phyloP scores from a whole-genome alignment of 164 flowering plant genomes.

The Cinnamomum micranthum region DNA sequence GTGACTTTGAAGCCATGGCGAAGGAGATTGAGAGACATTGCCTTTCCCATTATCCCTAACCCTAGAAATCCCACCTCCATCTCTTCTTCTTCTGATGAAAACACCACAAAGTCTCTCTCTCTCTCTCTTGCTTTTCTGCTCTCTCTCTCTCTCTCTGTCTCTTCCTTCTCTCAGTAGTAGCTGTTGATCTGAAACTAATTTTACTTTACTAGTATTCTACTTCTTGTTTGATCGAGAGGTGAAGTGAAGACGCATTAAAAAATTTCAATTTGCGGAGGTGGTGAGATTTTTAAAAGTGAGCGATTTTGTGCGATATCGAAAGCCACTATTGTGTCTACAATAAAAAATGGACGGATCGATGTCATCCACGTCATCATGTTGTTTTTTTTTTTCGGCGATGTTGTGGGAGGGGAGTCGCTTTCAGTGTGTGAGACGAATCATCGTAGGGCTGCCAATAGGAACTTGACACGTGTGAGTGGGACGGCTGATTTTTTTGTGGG shows the following conservation, averaged over 20 bases:
- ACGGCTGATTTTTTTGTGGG: too few relatives aligned
- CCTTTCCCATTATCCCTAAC: constrained; percentile 95
- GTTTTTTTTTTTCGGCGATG: neutral
- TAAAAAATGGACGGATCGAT: neutral
- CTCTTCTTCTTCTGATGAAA: neutral
- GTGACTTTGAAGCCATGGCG: constrained; percentile 80
- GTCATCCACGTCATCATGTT: constrained; percentile 3
- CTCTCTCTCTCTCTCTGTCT: neutral
- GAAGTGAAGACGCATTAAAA: too few relatives aligned
- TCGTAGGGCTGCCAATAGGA: too few relatives aligned
- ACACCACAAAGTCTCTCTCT: neutral
- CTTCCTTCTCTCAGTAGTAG: neutral
- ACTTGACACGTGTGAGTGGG: too few relatives aligned
- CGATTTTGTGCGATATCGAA: neutral
- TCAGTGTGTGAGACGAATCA: too few relatives aligned
- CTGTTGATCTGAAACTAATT: neutral
- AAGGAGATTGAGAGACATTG: constrained; percentile 80
- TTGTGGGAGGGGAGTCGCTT: neutral
- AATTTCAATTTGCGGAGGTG: too few relatives aligned
- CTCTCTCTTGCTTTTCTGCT: neutral
- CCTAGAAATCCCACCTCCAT: constrained; percentile 95
- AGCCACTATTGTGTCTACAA: neutral
- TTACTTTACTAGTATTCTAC: neutral
- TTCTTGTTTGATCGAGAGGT: neutral
- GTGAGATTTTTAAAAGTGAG: neutral